Percentiles rank a stretch among this genome's conserved stretches.
Evolutionary conservation across 495 filamentous ascomycete species (phyloP).

Genomic region (Penicillium mononematosum): DNA sequence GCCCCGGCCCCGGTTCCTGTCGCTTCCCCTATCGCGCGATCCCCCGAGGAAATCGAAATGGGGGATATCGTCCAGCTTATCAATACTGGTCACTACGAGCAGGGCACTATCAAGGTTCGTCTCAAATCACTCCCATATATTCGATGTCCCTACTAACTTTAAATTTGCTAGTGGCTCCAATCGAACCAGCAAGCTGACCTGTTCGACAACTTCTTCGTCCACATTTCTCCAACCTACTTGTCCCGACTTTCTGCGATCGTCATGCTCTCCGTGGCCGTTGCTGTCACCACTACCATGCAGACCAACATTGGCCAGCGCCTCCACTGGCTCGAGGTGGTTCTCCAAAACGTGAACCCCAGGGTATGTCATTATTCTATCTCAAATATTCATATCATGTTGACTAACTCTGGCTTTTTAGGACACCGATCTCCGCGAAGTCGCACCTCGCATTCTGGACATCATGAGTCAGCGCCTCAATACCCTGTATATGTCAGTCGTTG

Average conservation of each 20-base stretch:
- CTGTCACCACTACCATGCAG: slow-evolving; percentile 69
- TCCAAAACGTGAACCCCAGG: slow-evolving; percentile 52
- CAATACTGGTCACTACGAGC: slow-evolving; percentile 64
- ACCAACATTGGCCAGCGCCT: slow-evolving; percentile 66
- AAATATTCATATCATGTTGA: neutral
- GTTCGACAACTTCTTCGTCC: slow-evolving; percentile 77
- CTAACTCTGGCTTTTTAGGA: slow-evolving; percentile 50
- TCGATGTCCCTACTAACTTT: slow-evolving; percentile 11
- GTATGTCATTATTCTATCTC: slow-evolving; percentile 33
- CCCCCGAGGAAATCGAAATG: slow-evolving; percentile 64
- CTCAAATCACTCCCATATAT: neutral
- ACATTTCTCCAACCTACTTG: slow-evolving; percentile 70
- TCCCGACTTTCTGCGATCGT: slow-evolving; percentile 68
- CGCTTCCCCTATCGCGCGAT: slow-evolving; percentile 26
- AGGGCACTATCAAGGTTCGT: slow-evolving; percentile 63
- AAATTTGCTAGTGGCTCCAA: slow-evolving; percentile 75
- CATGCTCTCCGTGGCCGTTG: slow-evolving; percentile 77
- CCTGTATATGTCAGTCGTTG: slow-evolving; percentile 66
- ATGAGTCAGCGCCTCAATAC: slow-evolving; percentile 68
- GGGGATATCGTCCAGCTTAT: slow-evolving; percentile 64
- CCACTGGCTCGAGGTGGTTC: slow-evolving; percentile 71
- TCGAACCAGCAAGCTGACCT: slow-evolving; percentile 68
- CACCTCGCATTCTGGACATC: slow-evolving; percentile 63
- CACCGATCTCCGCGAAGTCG: slow-evolving; percentile 68
- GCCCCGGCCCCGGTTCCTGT: slow-evolving; percentile 6